These are phyloP conservation scores for Capsella bursapastoris DNA, from an alignment of 345 rosid genomes.

Conservation along the genomic window DNA sequence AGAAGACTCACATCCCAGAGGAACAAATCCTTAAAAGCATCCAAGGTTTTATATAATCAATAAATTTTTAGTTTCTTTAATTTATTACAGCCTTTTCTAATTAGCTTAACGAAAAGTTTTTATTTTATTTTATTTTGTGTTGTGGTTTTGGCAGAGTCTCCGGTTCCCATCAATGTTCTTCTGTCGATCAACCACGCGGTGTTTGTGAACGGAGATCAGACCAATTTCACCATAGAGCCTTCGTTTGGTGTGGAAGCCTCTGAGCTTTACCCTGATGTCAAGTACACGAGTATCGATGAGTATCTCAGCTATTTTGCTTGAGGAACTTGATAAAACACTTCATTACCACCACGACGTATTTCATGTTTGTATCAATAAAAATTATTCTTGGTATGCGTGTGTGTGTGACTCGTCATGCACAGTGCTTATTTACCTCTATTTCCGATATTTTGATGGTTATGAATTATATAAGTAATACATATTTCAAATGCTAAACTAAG, in stretches of 20 bases:
- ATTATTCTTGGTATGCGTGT: background rate
- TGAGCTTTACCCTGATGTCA: constrained; percentile 78
- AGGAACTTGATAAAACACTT: constrained; percentile 16
- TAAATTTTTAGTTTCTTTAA: background rate
- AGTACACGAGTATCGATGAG: constrained; percentile 74
- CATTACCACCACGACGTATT: background rate
- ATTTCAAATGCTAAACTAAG: no score
- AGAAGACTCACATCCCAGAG: constrained; percentile 57
- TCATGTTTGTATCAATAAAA: constrained; percentile 18
- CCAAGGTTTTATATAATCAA: constrained; percentile 47
- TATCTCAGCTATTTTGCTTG: constrained; percentile 59
- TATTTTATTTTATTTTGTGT: background rate
- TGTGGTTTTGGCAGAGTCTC: constrained; percentile 51
- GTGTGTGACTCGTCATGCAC: background rate
- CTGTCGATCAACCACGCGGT: constrained; percentile 60
- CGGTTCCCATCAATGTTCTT: constrained; percentile 54
- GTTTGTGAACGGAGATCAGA: constrained; percentile 74
- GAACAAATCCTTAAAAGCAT: constrained; percentile 62
- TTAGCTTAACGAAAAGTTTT: background rate
- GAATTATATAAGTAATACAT: background rate
- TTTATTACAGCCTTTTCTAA: background rate
- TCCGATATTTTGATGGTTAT: background rate
- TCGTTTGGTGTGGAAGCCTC: constrained; percentile 83
- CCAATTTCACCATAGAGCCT: constrained; percentile 68
- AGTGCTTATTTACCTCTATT: constrained; percentile 13